A percentile compares a stretch with the other conserved stretches of the same genome.
Conservation (phyloP, 2,329 filamentous ascomycete genomes). For the Periglandula ipomoeae region DNA sequence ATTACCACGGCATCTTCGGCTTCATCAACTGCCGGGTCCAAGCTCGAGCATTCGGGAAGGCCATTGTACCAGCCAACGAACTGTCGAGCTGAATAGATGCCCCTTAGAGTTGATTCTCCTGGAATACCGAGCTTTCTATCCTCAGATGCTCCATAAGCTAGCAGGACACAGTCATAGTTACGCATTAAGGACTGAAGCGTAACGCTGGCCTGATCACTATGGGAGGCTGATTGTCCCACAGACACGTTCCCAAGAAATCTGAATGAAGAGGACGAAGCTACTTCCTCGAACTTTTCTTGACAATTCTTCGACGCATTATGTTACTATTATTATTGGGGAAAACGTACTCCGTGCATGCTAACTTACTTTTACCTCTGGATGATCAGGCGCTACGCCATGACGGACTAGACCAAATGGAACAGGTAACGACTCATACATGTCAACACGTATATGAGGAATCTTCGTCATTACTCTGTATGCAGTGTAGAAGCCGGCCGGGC, state of each 20-base stretch:
- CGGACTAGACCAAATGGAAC: slow-evolving; percentile 88
- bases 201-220: slow-evolving; percentile 39
- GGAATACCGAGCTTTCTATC: slow-evolving; percentile 72
- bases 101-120: slow-evolving; percentile 63
- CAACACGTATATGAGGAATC: slow-evolving; percentile 61
- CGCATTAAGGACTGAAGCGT: slow-evolving; percentile 60
- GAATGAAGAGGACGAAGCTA: slow-evolving; percentile 74
- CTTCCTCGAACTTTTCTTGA: slow-evolving; percentile 84
- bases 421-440: slow-evolving; percentile 94
- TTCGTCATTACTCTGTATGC: slow-evolving; percentile 76
- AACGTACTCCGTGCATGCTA: background rate
- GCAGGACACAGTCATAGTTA: slow-evolving; percentile 86
- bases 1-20: slow-evolving; percentile 81
- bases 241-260: slow-evolving; percentile 86
- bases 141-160: slow-evolving; percentile 84
- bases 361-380: slow-evolving; percentile 90
- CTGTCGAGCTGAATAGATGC: slow-evolving; percentile 78
- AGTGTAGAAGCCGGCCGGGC: slow-evolving; percentile 93
- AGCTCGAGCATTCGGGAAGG: slow-evolving; percentile 65
- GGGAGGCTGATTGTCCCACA: slow-evolving; percentile 48
- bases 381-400: slow-evolving; percentile 95
- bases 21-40: slow-evolving; percentile 63
- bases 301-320: slow-evolving; percentile 58
- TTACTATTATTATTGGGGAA: slow-evolving; percentile 2
- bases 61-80: slow-evolving; percentile 99